Percentiles rank a stretch among this genome's conserved stretches.
Conservation (phyloP, 2,329 filamentous ascomycete species). For the Dendrostoma leiphaemia region DNA sequence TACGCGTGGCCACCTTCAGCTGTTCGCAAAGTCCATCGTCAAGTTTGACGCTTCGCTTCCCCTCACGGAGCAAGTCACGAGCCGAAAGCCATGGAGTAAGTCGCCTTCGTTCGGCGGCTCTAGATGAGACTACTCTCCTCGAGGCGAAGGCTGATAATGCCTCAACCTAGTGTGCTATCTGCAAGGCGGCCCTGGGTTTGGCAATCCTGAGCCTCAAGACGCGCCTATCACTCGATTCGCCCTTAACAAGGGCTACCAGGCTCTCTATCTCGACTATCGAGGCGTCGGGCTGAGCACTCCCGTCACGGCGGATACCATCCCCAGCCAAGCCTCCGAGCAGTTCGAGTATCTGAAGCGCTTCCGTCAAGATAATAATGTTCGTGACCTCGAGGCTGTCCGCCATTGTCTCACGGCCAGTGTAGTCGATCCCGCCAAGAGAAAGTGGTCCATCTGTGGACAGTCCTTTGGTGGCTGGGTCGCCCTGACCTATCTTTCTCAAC, state of each 20-base stretch:
- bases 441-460: slow-evolving; percentile 87
- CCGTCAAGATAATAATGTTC: slow-evolving; percentile 86
- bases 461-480: slow-evolving; percentile 89
- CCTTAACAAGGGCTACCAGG: slow-evolving; percentile 78
- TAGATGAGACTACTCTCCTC: too few relatives aligned
- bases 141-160: too few relatives aligned
- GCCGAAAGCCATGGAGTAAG: slow-evolving; percentile 12
- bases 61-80: slow-evolving; percentile 32
- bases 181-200: slow-evolving; percentile 82
- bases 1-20: slow-evolving; percentile 57
- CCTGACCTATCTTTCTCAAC: slow-evolving; percentile 80
- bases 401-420: slow-evolving; percentile 69
- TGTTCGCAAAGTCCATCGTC: slow-evolving; percentile 75
- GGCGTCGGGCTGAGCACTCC: slow-evolving; percentile 85
- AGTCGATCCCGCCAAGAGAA: slow-evolving; percentile 61
- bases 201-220: slow-evolving; percentile 72
- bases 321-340: slow-evolving; percentile 56
- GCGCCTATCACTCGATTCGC: slow-evolving; percentile 68
- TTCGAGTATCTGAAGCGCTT: slow-evolving; percentile 80
- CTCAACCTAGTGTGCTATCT: slow-evolving; percentile 60
- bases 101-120: background rate
- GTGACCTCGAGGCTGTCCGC: slow-evolving; percentile 83
- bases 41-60: slow-evolving; percentile 64
- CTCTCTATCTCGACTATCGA: slow-evolving; percentile 85
- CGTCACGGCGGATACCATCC: slow-evolving; percentile 70